Conservation (phyloP, 2,329 filamentous ascomycete genomes). For the Monosporascus sp. region DNA sequence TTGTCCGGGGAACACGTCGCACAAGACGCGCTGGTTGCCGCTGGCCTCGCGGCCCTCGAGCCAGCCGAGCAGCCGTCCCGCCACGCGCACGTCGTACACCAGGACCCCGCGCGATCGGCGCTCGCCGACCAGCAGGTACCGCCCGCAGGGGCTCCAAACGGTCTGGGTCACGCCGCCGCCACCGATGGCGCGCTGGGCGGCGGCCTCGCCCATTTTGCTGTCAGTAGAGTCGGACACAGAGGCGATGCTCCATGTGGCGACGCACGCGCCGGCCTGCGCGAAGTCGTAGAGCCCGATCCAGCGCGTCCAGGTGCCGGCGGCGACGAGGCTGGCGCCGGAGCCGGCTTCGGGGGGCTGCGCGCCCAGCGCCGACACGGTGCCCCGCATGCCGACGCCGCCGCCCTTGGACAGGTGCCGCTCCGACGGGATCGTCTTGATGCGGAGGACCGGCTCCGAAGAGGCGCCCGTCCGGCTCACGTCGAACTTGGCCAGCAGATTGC, state of each 20-base stretch:
- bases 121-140: constrained; percentile 59
- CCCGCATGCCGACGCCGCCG: constrained; percentile 59
- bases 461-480: constrained; percentile 49
- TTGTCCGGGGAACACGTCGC: constrained; percentile 47
- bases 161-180: constrained; percentile 60
- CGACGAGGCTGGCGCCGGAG: constrained; percentile 39
- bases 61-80: constrained; percentile 50
- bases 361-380: constrained; percentile 52
- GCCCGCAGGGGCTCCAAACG: constrained; percentile 57
- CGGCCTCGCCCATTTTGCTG: constrained; percentile 5
- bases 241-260: constrained; percentile 56
- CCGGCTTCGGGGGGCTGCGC: constrained; percentile 33
- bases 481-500: constrained; percentile 55
- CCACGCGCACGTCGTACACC: constrained; percentile 59
- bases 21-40: constrained; percentile 52
- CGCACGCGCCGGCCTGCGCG: constrained; percentile 45
- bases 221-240: constrained; percentile 38
- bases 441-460: constrained; percentile 39
- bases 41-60: constrained; percentile 44
- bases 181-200: constrained; percentile 33
- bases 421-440: constrained; percentile 57
- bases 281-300: constrained; percentile 60
- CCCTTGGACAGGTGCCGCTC: constrained; percentile 55
- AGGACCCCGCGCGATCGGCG: constrained; percentile 49
- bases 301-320: constrained; percentile 59